Conservation (phyloP, 2,329 filamentous ascomycete genomes). For the Didymella keratinophila region DNA sequence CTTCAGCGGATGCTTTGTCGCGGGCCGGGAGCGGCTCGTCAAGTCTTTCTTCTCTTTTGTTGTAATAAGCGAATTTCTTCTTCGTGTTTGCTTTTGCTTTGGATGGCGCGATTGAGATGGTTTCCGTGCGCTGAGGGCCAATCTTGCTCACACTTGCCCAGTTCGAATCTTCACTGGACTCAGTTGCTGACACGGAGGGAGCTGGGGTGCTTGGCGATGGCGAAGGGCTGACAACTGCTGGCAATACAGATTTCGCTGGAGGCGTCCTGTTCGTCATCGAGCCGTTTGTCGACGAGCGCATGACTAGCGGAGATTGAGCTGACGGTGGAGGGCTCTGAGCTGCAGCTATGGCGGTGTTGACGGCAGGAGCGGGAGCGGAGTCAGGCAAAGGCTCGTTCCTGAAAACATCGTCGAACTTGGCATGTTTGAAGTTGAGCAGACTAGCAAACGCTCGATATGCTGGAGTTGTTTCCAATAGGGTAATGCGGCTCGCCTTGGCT, state of each 20-base stretch:
- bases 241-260: constrained; percentile 24
- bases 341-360: constrained; percentile 20
- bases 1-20: constrained; percentile 32
- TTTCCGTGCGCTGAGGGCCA: constrained; percentile 39
- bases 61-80: constrained; percentile 52
- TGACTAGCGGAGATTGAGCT: constrained; percentile 20
- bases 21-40: constrained; percentile 50
- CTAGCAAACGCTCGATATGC: constrained; percentile 52
- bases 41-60: constrained; percentile 53
- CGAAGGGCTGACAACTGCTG: constrained; percentile 23
- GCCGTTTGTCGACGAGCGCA: constrained; percentile 23
- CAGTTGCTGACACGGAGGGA: constrained; percentile 27
- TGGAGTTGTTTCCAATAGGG: constrained; percentile 56
- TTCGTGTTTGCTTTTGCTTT: constrained; percentile 33
- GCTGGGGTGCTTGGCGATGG: constrained; percentile 35
- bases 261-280: constrained; percentile 26
- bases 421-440: constrained; percentile 51
- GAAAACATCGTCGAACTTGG: constrained; percentile 54
- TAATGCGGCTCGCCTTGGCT: constrained; percentile 50
- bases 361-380: constrained; percentile 17
- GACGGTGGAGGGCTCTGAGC: constrained; percentile 13
- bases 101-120: constrained; percentile 49
- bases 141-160: constrained; percentile 55
- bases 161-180: constrained; percentile 29
- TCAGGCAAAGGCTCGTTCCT: constrained; percentile 52